These are phyloP conservation scores for Nitzschia inconspicua DNA, from an alignment of 108 stramenopile species.

Conservation along the genomic window DNA sequence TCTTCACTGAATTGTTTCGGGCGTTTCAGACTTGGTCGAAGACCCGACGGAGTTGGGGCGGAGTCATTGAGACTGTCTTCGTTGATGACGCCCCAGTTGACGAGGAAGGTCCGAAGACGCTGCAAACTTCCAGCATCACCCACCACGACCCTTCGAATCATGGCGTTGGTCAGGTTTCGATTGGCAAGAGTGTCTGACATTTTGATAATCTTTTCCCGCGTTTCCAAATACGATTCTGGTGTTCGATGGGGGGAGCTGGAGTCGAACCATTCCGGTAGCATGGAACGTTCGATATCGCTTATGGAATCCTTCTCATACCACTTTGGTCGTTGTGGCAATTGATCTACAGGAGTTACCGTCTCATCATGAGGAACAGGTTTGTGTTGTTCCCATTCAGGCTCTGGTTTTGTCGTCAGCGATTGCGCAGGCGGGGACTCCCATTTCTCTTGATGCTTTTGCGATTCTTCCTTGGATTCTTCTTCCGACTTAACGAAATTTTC, in stretches of 20 bases:
- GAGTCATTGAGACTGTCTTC: conserved; percentile 68
- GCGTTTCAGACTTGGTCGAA: conserved; percentile 36
- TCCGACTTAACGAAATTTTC: not conserved
- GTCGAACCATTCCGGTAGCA: conserved; percentile 88
- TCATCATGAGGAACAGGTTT: conserved; percentile 51
- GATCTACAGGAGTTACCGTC: conserved; percentile 32
- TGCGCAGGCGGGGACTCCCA: conserved; percentile 16
- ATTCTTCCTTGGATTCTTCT: not conserved
- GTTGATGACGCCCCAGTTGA: conserved; percentile 68
- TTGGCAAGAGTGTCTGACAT: conserved; percentile 53
- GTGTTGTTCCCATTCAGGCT: conserved; percentile 47
- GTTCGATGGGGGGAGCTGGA: conserved; percentile 72
- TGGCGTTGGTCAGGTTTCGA: conserved; percentile 62
- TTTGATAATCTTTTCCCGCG: conserved; percentile 54
- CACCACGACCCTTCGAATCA: conserved; percentile 57
- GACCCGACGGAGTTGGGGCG: conserved; percentile 54
- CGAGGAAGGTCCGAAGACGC: conserved; percentile 66
- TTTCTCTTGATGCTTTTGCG: conserved; percentile 10
- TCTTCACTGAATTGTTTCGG: conserved; percentile 21
- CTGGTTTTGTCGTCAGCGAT: conserved; percentile 38
- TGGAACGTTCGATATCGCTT: conserved; percentile 63
- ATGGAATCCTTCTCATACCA: conserved; percentile 65
- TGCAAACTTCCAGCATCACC: conserved; percentile 83
- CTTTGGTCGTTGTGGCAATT: conserved; percentile 42
- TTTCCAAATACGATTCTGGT: conserved; percentile 46